Base-by-base conservation (phyloP, 2,329 filamentous ascomycete species). In the Pseudogymnoascus sp. region DNA sequence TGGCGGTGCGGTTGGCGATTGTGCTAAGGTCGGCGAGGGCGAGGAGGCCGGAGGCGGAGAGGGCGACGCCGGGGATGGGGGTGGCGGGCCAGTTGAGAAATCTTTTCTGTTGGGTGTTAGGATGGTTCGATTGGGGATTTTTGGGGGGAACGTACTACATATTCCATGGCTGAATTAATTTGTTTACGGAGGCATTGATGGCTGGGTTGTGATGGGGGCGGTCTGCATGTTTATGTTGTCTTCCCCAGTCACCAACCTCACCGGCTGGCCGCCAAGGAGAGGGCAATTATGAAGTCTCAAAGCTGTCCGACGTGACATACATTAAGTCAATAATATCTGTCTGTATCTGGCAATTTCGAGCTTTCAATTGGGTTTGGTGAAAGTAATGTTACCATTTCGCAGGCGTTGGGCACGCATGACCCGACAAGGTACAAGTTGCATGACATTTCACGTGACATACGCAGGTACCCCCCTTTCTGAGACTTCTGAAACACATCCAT, bases 11-110 rank as follows among this genome's bases (percentile, higher is more conserved):
- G 57, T 81, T 76, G 5, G 83, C 81, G 25, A 86, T 77, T 1
- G 81, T 84, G 37, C 78, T 77, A 41, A 87, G 78, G 65, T 87
- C 83, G 3, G 85, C 85, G 14, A 88, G 79, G 6, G 82, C 83
- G 21, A 87, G 74, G 7, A 87, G 78, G 6, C 83, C 85, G 7
- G 80, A 79, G 1, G 82, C 79, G 0, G 80, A 81, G 68, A 83
- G 74, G 2, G 76, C 72, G 61, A 83, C 71, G 23, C 70, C 68
- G 1, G 79, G 79, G 14, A 83, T 78, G 1, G 81, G 81, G 0
- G 74, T 77, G 14, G 75, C 74, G 0, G 75, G 73, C 79, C 80
- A 83, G 2, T 34, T 16, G 21, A 63, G 62, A 16, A 63, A 63
- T 11, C 61, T 7, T 63, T 54, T 45, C 61, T 63, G n/a, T 19